Evolutionary conservation across 2,329 filamentous ascomycete species (phyloP).

Genomic region (Penicillium digitatum): DNA sequence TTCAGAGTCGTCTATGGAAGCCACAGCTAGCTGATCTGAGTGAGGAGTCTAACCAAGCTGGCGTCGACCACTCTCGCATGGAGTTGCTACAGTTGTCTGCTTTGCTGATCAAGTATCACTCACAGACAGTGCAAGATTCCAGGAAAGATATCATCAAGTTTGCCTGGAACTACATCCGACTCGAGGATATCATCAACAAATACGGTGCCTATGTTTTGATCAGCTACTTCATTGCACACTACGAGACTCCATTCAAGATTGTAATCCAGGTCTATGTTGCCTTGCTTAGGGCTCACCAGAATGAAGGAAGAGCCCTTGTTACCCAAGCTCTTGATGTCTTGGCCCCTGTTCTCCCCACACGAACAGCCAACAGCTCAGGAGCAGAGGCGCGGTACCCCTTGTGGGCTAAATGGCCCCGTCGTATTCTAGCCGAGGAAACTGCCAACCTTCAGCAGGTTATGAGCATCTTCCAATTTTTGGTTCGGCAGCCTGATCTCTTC

Average conservation of each 20-base stretch:
- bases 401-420: constrained; percentile 86
- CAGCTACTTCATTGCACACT: constrained; percentile 94
- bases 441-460: constrained; percentile 94
- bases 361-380: constrained; percentile 53
- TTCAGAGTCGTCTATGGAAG: constrained; percentile 92
- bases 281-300: constrained; percentile 86
- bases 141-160: constrained; percentile 99
- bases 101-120: constrained; percentile 91
- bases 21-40: constrained; percentile 75
- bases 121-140: constrained; percentile 79
- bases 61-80: constrained; percentile 93
- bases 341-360: constrained; percentile 86
- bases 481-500: constrained; percentile 86
- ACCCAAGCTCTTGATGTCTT: constrained; percentile 92
- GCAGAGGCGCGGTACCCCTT: constrained; percentile 70
- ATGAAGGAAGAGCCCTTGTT: constrained; percentile 85
- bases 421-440: constrained; percentile 88
- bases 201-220: constrained; percentile 96
- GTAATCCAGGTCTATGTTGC: constrained; percentile 92
- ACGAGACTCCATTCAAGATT: constrained; percentile 94
- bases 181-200: constrained; percentile 99
- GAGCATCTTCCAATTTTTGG: constrained; percentile 95
- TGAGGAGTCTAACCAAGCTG: constrained; percentile 77
- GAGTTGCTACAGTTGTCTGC: constrained; percentile 93
- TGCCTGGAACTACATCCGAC: constrained; percentile 94